Base-by-base conservation (phyloP, 2,329 filamentous ascomycete species). In the Penicillium vulpinum region DNA sequence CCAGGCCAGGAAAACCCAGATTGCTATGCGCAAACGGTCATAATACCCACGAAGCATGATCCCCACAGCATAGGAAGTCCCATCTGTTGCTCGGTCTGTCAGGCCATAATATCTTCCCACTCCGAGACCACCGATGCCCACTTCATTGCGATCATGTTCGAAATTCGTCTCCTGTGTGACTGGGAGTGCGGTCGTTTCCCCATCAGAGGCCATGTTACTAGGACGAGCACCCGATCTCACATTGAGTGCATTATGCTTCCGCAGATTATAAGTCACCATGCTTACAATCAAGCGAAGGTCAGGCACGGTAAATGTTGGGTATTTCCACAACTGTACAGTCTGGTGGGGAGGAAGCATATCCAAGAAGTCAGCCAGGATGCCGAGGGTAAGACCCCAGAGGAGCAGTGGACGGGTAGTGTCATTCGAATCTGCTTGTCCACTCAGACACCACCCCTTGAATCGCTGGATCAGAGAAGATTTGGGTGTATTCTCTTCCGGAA, bases 371-470 rank as follows among this genome's bases (percentile, higher is more conserved):
- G 84, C 84, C 38, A 89, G 72, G 31, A 90, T 83, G 5, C 86
- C 87, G 1, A 89, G 76, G 0, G 87, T 89, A 33, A 90, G 70
- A 0, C 87, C 87, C 87, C 87, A 90, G 1, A 89, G 81, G 11
- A 88, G 72, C 2, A 89, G 74, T 2, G 85, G 83, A 26, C 70
- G 70, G 60, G 70, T 63, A 62, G 71, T 70, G 61, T 75, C 65
- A 61, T 50, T 54, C 1, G 67, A 64, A 13, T 62, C 59, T 52
- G 60, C 73, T 66, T 67, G 73, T 48, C 64, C 65, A 45, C 63
- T 65, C 18, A 68, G 56, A 33, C 60, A 64, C 70, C 70, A 72
- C 6, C 64, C 51, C 51, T 66, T 69, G 28, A 67, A 67, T 15
- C 60, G 57, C 29, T 70, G 64, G 44, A 72, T 46, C 8, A 68